These are phyloP conservation scores for Alternaria atra DNA, from an alignment of 2,329 filamentous ascomycete species.

Conservation along the genomic window DNA sequence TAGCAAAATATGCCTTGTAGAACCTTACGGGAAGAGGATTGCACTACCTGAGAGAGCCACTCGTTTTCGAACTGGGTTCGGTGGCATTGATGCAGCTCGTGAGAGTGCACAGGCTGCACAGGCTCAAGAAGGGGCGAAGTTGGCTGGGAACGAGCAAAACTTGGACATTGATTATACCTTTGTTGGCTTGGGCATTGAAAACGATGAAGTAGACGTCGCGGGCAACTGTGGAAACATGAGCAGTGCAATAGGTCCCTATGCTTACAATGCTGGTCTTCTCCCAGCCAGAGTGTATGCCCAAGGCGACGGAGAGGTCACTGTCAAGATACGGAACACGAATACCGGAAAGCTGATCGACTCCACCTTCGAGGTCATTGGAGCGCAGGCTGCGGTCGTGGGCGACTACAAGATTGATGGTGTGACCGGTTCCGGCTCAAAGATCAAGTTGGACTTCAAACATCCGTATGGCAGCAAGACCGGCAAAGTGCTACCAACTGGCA, in stretches of 20 bases:
- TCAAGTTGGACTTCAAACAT: constrained; percentile 68
- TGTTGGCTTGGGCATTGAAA: constrained; percentile 71
- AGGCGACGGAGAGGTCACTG: constrained; percentile 53
- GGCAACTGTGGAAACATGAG: constrained; percentile 85
- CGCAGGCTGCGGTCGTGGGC: constrained; percentile 60
- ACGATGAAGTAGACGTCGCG: constrained; percentile 69
- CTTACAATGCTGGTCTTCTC: constrained; percentile 65
- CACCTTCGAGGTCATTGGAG: constrained; percentile 63
- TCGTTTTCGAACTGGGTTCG: constrained; percentile 19
- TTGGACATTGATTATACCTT: constrained; percentile 75
- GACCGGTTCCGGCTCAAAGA: constrained; percentile 64
- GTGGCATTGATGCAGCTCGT: constrained; percentile 22
- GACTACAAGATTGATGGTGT: constrained; percentile 72
- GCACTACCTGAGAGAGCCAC: constrained; percentile 1
- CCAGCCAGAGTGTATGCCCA: constrained; percentile 35
- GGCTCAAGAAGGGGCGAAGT: constrained; percentile 5
- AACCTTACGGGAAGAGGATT: constrained; percentile 35
- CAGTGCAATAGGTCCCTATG: constrained; percentile 72
- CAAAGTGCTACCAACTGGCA: constrained; percentile 68
- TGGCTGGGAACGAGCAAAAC: constrained; percentile 8
- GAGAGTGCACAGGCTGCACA: constrained; percentile 10
- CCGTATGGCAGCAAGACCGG: constrained; percentile 72
- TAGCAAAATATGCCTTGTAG: constrained; percentile 75
- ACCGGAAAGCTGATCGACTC: constrained; percentile 70
- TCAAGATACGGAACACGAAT: constrained; percentile 76